Percentiles rank a stretch among this genome's conserved stretches.
phyloP scores from a whole-genome alignment of 805 yeast species.

The Candida endomychidarum region DNA sequence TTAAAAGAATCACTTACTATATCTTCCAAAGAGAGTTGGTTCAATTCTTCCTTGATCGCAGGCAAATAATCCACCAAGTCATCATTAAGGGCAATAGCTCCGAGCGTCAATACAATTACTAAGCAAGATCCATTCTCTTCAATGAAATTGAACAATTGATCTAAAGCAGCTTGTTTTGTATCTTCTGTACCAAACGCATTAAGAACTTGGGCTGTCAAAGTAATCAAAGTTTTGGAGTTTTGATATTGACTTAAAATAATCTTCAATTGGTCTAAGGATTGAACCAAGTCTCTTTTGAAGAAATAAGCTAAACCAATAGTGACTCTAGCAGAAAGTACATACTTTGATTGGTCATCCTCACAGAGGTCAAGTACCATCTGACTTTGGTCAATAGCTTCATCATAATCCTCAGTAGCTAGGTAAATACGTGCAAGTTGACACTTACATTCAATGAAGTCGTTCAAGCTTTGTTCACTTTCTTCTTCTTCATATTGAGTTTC shows the following conservation, averaged over 20 bases:
- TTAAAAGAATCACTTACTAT: slow-evolving; percentile 50
- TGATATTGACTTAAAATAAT: slow-evolving; percentile 53
- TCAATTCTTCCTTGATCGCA: slow-evolving; percentile 67
- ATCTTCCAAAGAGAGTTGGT: slow-evolving; percentile 45
- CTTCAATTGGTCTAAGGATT: slow-evolving; percentile 67
- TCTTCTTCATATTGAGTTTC: slow-evolving; percentile 57
- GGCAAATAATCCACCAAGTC: slow-evolving; percentile 57
- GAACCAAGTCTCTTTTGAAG: slow-evolving; percentile 61
- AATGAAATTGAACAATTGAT: slow-evolving; percentile 70
- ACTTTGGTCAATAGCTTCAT: slow-evolving; percentile 60
- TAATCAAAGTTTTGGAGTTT: slow-evolving; percentile 64
- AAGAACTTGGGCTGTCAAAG: slow-evolving; percentile 74
- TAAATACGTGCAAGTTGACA: slow-evolving; percentile 71
- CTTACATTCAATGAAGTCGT: slow-evolving; percentile 57
- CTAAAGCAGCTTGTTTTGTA: slow-evolving; percentile 78
- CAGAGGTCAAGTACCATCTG: slow-evolving; percentile 52
- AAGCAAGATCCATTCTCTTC: slow-evolving; percentile 65
- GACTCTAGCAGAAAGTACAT: slow-evolving; percentile 57
- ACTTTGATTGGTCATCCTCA: slow-evolving; percentile 21
- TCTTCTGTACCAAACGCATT: slow-evolving; percentile 76
- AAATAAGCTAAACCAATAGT: slow-evolving; percentile 73
- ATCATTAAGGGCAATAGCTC: slow-evolving; percentile 74
- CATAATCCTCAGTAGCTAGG: slow-evolving; percentile 59
- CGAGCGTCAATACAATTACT: slow-evolving; percentile 67
- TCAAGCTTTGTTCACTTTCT: slow-evolving; percentile 49